Percentiles rank a stretch among this genome's conserved stretches.
Evolutionary conservation across 2,329 filamentous ascomycete species (phyloP).

Genomic region (Fusarium compactum): DNA sequence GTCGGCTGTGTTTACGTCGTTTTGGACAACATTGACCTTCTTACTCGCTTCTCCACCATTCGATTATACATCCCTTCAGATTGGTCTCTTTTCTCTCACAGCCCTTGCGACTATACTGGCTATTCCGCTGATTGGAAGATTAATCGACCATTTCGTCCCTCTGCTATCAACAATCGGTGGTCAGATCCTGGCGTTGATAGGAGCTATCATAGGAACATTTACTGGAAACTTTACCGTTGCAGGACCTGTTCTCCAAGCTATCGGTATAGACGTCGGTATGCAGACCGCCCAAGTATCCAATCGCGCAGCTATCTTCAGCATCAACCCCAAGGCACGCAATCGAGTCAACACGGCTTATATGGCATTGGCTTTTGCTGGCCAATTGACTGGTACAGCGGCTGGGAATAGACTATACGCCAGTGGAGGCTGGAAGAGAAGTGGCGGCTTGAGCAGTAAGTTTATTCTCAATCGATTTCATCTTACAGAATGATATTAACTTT

Average conservation of each 20-base stretch:
- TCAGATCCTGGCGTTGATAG: constrained; percentile 67
- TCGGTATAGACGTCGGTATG: constrained; percentile 76
- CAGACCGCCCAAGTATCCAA: constrained; percentile 83
- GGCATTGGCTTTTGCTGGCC: constrained; percentile 79
- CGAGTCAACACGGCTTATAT: constrained; percentile 86
- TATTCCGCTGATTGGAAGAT: constrained; percentile 76
- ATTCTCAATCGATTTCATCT: neutral
- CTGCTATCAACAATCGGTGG: constrained; percentile 75
- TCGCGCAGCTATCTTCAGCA: constrained; percentile 74
- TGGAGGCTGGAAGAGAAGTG: constrained; percentile 64
- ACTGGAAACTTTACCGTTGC: constrained; percentile 74
- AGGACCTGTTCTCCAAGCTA: constrained; percentile 78
- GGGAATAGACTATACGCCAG: constrained; percentile 65
- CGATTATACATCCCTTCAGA: constrained; percentile 72
- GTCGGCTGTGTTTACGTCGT: constrained; percentile 63
- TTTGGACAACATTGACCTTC: constrained; percentile 79
- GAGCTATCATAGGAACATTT: constrained; percentile 76
- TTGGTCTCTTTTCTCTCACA: constrained; percentile 83
- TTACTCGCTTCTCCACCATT: constrained; percentile 79
- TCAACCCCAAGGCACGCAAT: constrained; percentile 79
- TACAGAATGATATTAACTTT: neutral
- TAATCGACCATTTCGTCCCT: constrained; percentile 76
- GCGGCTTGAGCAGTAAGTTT: constrained; percentile 51
- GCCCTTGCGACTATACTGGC: constrained; percentile 76
- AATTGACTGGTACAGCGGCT: constrained; percentile 76